These are phyloP conservation scores for Mesembryanthemum crystallinum DNA, from an alignment of 148 eudicot species.

Conservation along the genomic window DNA sequence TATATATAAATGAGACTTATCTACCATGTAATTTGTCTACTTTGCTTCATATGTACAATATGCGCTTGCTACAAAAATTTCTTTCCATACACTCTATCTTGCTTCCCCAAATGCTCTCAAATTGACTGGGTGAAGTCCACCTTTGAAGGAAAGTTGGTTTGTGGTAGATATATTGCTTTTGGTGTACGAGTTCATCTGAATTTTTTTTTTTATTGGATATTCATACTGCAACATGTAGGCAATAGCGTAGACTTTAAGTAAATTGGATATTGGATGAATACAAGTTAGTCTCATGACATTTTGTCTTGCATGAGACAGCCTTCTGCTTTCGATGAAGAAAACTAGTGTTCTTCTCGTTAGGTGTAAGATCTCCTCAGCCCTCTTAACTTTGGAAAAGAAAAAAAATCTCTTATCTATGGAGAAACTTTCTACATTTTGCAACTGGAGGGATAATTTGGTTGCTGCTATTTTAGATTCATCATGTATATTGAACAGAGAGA, in stretches of 20 bases:
- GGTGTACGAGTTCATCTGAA: neutral
- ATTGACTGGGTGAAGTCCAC: neutral
- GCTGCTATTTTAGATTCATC: neutral
- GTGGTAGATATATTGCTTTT: neutral
- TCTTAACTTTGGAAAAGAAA: no score
- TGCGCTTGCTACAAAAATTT: neutral
- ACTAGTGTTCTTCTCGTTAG: neutral
- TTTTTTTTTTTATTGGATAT: neutral
- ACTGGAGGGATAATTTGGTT: no score
- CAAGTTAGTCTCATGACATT: neutral
- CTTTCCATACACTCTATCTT: neutral
- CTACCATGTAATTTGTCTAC: neutral
- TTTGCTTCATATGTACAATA: neutral
- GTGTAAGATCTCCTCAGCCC: no score
- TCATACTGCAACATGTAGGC: neutral
- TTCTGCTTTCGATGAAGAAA: neutral
- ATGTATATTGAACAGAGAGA: neutral
- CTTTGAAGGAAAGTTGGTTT: neutral
- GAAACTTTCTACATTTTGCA: no score
- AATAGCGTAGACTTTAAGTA: neutral
- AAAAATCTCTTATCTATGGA: no score
- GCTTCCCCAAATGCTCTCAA: neutral
- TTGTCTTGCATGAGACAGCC: neutral
- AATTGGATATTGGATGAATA: neutral
- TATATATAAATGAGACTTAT: neutral